Evolutionary conservation across 345 rosid species (phyloP).

Genomic region (Salix udensis): DNA sequence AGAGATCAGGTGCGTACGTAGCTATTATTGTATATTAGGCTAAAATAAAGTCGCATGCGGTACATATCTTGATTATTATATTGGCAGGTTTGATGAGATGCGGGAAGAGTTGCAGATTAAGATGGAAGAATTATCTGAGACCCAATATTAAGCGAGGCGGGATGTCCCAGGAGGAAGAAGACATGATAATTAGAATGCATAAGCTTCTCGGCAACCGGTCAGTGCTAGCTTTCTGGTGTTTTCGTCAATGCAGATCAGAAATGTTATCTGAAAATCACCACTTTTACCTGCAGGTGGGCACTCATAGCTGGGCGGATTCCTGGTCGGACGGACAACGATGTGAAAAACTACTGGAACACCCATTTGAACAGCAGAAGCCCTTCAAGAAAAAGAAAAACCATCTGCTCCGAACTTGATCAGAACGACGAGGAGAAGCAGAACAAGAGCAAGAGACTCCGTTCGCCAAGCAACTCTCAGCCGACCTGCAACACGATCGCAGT

Average conservation of each 20-base stretch:
- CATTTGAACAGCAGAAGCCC: constrained; percentile 63
- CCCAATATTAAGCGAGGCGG: constrained; percentile 75
- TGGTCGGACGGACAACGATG: constrained; percentile 86
- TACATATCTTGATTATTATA: not conserved
- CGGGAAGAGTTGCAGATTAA: constrained; percentile 82
- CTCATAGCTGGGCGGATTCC: constrained; percentile 82
- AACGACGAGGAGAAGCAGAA: not conserved
- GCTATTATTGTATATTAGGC: not conserved
- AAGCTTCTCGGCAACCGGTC: constrained; percentile 84
- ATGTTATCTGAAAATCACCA: not conserved
- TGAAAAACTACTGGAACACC: constrained; percentile 91
- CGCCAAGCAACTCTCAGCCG: constrained; percentile 2
- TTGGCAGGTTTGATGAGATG: constrained; percentile 62
- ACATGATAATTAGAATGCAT: constrained; percentile 83
- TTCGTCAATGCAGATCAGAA: not conserved
- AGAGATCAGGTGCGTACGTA: constrained; percentile 44
- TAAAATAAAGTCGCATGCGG: no score
- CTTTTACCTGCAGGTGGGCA: constrained; percentile 51
- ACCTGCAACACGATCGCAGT: not conserved
- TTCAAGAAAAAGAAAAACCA: constrained; percentile 32
- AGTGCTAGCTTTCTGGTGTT: not conserved
- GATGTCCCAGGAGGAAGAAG: constrained; percentile 78
- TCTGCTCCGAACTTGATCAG: constrained; percentile 6
- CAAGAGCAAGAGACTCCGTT: constrained; percentile 8
- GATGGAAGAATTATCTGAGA: constrained; percentile 84